These are phyloP conservation scores for Pseudogymnoascus sp. DNA, from an alignment of 2,329 filamentous ascomycete genomes.

Conservation along the genomic window DNA sequence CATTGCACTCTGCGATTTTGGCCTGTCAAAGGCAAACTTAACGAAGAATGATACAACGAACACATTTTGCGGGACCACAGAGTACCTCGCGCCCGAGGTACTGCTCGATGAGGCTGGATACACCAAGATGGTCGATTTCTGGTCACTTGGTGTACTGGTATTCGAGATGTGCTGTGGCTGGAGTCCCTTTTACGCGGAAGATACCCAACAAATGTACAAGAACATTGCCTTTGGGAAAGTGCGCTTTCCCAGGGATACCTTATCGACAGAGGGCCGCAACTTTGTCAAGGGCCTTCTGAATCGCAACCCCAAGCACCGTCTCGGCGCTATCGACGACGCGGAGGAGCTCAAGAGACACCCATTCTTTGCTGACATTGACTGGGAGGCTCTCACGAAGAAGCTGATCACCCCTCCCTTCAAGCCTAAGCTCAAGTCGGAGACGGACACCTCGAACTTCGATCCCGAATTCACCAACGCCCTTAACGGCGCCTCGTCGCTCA, in stretches of 20 bases:
- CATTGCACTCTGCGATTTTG: slow-evolving; percentile 96
- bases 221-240: slow-evolving; percentile 99
- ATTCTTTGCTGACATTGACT: slow-evolving; percentile 93
- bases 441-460: slow-evolving; percentile 96
- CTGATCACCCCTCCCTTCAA: slow-evolving; percentile 94
- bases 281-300: slow-evolving; percentile 98
- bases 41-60: slow-evolving; percentile 97
- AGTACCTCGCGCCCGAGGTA: slow-evolving; percentile 93
- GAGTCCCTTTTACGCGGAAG: slow-evolving; percentile 98
- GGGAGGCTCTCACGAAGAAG: slow-evolving; percentile 81
- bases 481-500: slow-evolving; percentile 77
- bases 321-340: slow-evolving; percentile 84
- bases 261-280: slow-evolving; percentile 90
- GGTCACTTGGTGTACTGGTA: slow-evolving; percentile 93
- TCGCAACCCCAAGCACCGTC: slow-evolving; percentile 88
- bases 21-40: slow-evolving; percentile 92
- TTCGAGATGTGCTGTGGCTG: slow-evolving; percentile 99
- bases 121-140: slow-evolving; percentile 99
- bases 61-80: slow-evolving; percentile 96
- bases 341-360: slow-evolving; percentile 89
- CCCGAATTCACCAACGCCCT: slow-evolving; percentile 96
- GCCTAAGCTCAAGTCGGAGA: slow-evolving; percentile 90
- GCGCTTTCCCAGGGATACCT: slow-evolving; percentile 85
- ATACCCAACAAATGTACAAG: slow-evolving; percentile 99
- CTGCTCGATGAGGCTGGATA: slow-evolving; percentile 93